These are phyloP conservation scores for Clohesyomyces aquaticus DNA, from an alignment of 495 filamentous ascomycete species.

Conservation along the genomic window DNA sequence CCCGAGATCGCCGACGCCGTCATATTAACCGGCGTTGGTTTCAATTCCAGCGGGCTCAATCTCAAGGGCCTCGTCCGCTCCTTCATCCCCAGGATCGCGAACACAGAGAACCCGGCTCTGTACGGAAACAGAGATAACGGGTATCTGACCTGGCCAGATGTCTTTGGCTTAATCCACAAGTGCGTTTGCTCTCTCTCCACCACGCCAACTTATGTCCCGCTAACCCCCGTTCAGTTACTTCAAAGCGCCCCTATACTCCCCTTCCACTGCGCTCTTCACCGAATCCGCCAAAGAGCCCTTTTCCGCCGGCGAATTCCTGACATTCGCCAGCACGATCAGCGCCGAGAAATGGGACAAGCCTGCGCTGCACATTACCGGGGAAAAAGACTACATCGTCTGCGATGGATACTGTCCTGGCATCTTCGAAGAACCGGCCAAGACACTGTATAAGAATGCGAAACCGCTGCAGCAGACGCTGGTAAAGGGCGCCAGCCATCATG, in stretches of 20 bases:
- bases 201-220: not conserved
- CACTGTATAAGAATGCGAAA: constrained; percentile 32
- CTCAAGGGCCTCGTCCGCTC: constrained; percentile 29
- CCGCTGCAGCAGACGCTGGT: constrained; percentile 39
- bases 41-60: constrained; percentile 33
- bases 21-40: constrained; percentile 43
- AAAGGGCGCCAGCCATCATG: constrained; percentile 32
- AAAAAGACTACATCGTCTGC: constrained; percentile 48
- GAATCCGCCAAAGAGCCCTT: constrained; percentile 44
- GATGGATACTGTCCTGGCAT: constrained; percentile 34
- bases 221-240: constrained; percentile 44
- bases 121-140: constrained; percentile 36
- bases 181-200: constrained; percentile 14
- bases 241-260: constrained; percentile 44
- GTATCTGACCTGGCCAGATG: constrained; percentile 41
- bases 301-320: constrained; percentile 41
- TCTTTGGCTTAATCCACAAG: constrained; percentile 35
- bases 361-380: constrained; percentile 41
- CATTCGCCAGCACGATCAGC: constrained; percentile 13
- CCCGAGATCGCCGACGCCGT: constrained; percentile 42
- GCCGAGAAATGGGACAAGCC: constrained; percentile 28
- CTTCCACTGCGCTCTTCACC: constrained; percentile 38
- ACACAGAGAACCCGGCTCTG: constrained; percentile 28
- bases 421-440: constrained; percentile 25
- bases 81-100: constrained; percentile 24